Conservation (phyloP, 2,329 filamentous ascomycete genomes). For the Tolypocladium album region DNA sequence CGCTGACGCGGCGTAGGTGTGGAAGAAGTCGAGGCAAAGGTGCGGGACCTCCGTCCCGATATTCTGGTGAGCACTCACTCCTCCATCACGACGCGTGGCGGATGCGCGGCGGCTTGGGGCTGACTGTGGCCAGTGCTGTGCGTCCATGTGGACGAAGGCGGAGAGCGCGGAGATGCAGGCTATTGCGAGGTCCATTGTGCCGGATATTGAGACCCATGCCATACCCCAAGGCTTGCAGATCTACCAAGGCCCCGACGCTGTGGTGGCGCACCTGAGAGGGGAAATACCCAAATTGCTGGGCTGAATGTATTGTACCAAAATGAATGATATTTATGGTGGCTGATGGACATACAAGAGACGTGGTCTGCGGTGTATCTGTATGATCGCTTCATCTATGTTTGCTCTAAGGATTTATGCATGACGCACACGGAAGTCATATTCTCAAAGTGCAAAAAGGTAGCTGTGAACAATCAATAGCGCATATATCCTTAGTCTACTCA, state of each 20-base stretch:
- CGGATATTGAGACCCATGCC: not conserved
- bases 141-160: not conserved
- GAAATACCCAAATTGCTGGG: not conserved
- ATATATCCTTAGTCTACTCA: not conserved
- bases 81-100: not conserved
- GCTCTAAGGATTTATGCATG: too few species aligned
- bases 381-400: too few species aligned
- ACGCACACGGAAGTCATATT: too few species aligned
- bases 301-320: not conserved
- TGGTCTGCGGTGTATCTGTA: too few species aligned
- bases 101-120: not conserved
- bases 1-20: not conserved
- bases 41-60: not conserved
- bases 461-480: too few species aligned
- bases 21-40: not conserved
- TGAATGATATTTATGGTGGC: too few species aligned
- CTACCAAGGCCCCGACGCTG: not conserved
- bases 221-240: not conserved
- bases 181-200: not conserved
- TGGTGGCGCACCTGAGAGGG: not conserved
- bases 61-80: not conserved
- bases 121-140: not conserved
- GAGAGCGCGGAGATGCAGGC: not conserved
- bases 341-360: too few species aligned
- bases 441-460: too few species aligned